These are phyloP conservation scores for Myxozyma udenii DNA, from an alignment of 805 yeast genomes.

Conservation along the genomic window DNA sequence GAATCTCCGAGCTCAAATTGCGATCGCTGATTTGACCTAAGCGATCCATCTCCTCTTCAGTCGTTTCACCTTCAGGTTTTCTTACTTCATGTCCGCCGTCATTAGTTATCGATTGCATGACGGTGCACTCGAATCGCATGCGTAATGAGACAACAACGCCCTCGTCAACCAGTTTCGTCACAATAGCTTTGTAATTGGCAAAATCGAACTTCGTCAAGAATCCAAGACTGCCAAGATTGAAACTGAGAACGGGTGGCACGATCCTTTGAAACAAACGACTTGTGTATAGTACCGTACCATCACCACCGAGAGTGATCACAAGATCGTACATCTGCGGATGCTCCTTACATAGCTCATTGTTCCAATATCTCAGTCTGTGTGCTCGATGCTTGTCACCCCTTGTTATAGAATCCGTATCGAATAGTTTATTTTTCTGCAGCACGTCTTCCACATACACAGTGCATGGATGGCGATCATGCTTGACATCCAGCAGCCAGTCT, in stretches of 20 bases:
- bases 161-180: conserved; percentile 41
- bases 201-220: conserved; percentile 64
- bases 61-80: not conserved
- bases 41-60: not conserved
- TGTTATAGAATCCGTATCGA: conserved; percentile 53
- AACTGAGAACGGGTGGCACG: conserved; percentile 81
- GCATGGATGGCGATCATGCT: conserved; percentile 34
- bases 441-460: conserved; percentile 71
- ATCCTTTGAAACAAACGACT: conserved; percentile 68
- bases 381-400: conserved; percentile 47
- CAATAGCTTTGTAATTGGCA: conserved; percentile 39
- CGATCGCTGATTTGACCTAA: not conserved
- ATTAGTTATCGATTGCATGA: conserved; percentile 40
- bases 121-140: conserved; percentile 52
- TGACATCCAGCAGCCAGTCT: conserved; percentile 59
- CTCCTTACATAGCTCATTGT: conserved; percentile 40
- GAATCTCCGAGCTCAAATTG: conserved; percentile 22
- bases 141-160: conserved; percentile 50
- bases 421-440: conserved; percentile 57
- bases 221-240: conserved; percentile 81
- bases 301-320: conserved; percentile 90
- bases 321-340: conserved; percentile 54
- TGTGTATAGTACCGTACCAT: conserved; percentile 70
- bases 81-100: too few species aligned
- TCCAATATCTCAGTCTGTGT: conserved; percentile 40